Evolutionary conservation across 345 rosid genomes (phyloP).

Genomic region (Hypericum androsaemum): DNA sequence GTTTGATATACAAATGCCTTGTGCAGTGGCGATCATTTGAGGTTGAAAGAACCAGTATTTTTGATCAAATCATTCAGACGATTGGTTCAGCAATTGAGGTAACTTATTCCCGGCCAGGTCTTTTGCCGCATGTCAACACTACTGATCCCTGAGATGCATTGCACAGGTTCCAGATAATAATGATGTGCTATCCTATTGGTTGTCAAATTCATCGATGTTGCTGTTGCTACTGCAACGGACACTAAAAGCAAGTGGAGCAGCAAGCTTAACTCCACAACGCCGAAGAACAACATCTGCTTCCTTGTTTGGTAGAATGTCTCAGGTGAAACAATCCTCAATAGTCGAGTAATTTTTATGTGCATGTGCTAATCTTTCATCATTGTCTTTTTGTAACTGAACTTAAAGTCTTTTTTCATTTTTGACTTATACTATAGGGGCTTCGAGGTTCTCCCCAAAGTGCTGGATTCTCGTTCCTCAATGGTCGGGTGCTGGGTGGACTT

Average conservation of each 20-base stretch:
- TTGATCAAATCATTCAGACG: slow-evolving; percentile 8
- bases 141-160: not conserved
- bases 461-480: slow-evolving; percentile 54
- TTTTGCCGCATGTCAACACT: not conserved
- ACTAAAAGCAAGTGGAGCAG: slow-evolving; percentile 24
- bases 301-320: slow-evolving; percentile 19
- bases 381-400: too few relatives aligned
- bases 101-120: not conserved
- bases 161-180: slow-evolving; percentile 18
- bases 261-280: slow-evolving; percentile 23
- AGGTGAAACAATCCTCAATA: slow-evolving; percentile 5
- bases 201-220: slow-evolving; percentile 20
- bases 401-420: not conserved
- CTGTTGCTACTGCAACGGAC: slow-evolving; percentile 26
- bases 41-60: slow-evolving; percentile 10
- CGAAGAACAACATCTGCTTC: slow-evolving; percentile 20
- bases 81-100: slow-evolving; percentile 11
- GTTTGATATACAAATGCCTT: slow-evolving; percentile 9
- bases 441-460: slow-evolving; percentile 14
- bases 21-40: slow-evolving; percentile 9
- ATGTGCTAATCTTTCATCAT: not conserved
- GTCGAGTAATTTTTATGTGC: not conserved
- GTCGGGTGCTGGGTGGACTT: slow-evolving; percentile 54
- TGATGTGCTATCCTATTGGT: slow-evolving; percentile 23
- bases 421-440: slow-evolving; percentile 1